Evolutionary conservation across 306 rosid genomes (phyloP).

Genomic region (Ormosia emarginata): DNA sequence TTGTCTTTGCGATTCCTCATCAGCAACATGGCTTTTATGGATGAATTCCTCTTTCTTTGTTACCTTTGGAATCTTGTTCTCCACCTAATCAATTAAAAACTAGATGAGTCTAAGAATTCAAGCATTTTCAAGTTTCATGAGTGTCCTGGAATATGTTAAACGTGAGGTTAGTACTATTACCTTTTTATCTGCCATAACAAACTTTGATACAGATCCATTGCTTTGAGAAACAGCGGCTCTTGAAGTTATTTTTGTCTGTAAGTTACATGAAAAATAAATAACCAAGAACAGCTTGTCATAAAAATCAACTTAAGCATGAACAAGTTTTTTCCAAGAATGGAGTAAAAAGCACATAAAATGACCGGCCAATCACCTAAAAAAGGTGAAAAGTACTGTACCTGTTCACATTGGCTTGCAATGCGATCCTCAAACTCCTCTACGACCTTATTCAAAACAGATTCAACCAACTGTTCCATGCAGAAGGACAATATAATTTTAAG

Average conservation of each 20-base stretch:
- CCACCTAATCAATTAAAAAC: constrained; percentile 32
- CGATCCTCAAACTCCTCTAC: constrained; percentile 89
- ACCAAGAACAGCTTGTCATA: constrained; percentile 9
- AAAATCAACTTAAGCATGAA: not conserved
- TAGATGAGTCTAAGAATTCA: constrained; percentile 10
- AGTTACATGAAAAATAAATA: not conserved
- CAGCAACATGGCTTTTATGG: constrained; percentile 38
- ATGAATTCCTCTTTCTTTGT: constrained; percentile 41
- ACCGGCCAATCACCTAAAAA: not conserved
- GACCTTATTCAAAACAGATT: constrained; percentile 80
- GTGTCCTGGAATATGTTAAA: constrained; percentile 7
- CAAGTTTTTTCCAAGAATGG: not conserved
- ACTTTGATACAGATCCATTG: constrained; percentile 46
- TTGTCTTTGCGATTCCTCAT: constrained; percentile 53
- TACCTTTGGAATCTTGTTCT: constrained; percentile 32
- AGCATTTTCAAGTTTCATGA: not conserved
- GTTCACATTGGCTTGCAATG: constrained; percentile 54
- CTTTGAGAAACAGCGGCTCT: constrained; percentile 42
- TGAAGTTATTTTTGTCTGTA: constrained; percentile 48
- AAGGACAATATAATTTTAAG: constrained; percentile 24
- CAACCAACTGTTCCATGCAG: constrained; percentile 67
- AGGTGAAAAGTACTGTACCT: constrained; percentile 40
- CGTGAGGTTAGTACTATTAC: constrained; percentile 22
- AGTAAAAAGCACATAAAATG: not conserved
- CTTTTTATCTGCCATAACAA: constrained; percentile 47